Base-by-base conservation (phyloP, 352 stramenopile genomes). In the Phytophthora kernoviae region DNA sequence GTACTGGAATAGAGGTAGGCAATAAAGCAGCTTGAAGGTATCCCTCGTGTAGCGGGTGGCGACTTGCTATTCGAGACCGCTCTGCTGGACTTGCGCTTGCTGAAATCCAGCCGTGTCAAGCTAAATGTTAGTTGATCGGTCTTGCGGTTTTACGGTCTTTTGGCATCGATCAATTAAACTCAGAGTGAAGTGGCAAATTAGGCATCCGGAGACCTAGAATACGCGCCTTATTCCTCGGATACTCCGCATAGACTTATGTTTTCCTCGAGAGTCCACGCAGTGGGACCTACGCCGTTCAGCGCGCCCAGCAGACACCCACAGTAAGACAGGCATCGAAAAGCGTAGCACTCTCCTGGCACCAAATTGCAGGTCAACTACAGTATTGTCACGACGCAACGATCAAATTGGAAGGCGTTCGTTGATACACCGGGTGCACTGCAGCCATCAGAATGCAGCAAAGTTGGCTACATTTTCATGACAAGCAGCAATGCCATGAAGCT, bases 121-220 rank as follows among this genome's bases (percentile, higher is more conserved):
- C 21, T 45, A 10, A 6, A 6, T 6, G 24, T 30, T 3, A 30
- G 6, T 30, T 30, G 24, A 30, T 30, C 6, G 34, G 20, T 49
- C 27, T 30, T n/a, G 21, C 37, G 27, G 30, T 12, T 27, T 10
- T 15, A 30, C 22, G 20, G 7, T 48, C 43, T 20, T 15, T 17
- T 5, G 1, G 39, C n/a, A 39, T 39, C 51, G 50, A 67, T 44
- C 44, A 55, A 11, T 36, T 56, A 56, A 68, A 46, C 33, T 17
- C 33, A 40, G 33, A 18, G 2, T 17, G 24, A 3, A 30, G 33
- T 40, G 33, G 37, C 39, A 27, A 22, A 17, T 68, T 33, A 72
- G 64, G 58, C 58, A 47, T 11, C 12, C n/a, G 2, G n/a, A 27
- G 9, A 48, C 39, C 39, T 42, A 30, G 18, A 10, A 21, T 26